Evolutionary conservation across 1,284 basidiomycete species (phyloP).

Genomic region (Fomes fomentarius): DNA sequence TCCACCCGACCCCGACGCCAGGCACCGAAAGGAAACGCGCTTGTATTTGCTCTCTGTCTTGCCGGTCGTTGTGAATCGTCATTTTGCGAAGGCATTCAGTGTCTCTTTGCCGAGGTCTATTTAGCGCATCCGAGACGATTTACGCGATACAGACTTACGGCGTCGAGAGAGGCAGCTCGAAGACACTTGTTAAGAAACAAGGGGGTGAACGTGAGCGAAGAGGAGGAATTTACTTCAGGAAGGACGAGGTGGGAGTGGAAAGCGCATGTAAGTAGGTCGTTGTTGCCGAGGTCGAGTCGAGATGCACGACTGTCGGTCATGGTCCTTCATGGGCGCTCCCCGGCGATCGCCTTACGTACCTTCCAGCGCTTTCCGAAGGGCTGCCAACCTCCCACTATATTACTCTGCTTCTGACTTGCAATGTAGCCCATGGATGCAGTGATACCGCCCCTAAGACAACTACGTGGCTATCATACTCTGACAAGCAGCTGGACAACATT

Average conservation of each 20-base stretch:
- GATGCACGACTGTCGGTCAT: not conserved
- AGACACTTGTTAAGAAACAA: not conserved
- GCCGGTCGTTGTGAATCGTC: conserved; percentile 37
- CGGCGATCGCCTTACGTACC: conserved; percentile 18
- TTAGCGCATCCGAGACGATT: not conserved
- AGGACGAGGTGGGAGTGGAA: not conserved
- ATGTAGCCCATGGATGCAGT: no score
- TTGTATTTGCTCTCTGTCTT: conserved; percentile 51
- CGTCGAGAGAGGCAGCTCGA: not conserved
- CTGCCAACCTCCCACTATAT: not conserved
- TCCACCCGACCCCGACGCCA: conserved; percentile 48
- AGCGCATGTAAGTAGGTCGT: conserved; percentile 5
- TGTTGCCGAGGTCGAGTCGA: not conserved
- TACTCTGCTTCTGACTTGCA: not conserved
- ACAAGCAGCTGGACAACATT: no score
- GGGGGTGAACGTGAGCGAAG: not conserved
- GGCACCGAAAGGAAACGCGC: conserved; percentile 38
- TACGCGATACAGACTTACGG: conserved; percentile 6
- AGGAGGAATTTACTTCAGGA: not conserved
- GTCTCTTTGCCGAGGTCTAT: not conserved
- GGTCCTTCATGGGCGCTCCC: not conserved
- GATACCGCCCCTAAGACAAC: no score
- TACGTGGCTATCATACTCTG: no score
- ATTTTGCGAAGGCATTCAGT: conserved; percentile 39
- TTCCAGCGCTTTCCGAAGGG: conserved; percentile 12